Conservation (phyloP, 352 stramenopile species). For the Plasmopara muralis region DNA sequence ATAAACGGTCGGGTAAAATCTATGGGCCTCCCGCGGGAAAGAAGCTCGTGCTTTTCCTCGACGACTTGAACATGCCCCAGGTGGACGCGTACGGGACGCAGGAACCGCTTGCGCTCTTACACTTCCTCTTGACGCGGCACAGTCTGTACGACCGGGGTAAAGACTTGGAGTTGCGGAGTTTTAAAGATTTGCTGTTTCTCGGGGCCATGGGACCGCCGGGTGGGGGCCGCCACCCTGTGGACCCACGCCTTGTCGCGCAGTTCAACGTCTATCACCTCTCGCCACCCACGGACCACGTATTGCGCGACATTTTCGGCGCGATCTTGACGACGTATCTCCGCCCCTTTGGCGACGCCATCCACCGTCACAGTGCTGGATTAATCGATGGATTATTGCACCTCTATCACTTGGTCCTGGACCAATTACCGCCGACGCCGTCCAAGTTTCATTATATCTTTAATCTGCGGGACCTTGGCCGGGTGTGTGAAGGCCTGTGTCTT, state of each 20-base stretch:
- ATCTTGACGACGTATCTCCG: constrained; percentile 88
- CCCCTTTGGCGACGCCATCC: constrained; percentile 86
- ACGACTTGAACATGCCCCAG: constrained; percentile 97
- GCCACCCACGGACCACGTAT: constrained; percentile 83
- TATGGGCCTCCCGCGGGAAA: constrained; percentile 92
- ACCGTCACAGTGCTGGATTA: constrained; percentile 70
- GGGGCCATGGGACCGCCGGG: constrained; percentile 93
- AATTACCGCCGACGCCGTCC: constrained; percentile 88
- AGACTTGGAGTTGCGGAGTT: constrained; percentile 89
- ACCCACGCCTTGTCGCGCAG: constrained; percentile 90
- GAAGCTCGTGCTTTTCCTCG: constrained; percentile 93
- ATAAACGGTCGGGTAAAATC: constrained; percentile 93
- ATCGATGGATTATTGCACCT: constrained; percentile 84
- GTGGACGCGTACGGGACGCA: constrained; percentile 94
- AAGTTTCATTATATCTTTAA: constrained; percentile 98
- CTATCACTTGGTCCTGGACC: constrained; percentile 88
- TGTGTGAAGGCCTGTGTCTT: constrained; percentile 93
- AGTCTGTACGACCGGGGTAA: constrained; percentile 93
- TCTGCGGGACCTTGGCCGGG: constrained; percentile 89
- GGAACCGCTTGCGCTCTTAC: constrained; percentile 91
- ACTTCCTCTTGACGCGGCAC: constrained; percentile 90
- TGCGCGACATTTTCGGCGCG: constrained; percentile 90
- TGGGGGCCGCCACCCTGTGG: constrained; percentile 90
- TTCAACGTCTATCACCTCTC: constrained; percentile 97
- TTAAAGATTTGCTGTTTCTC: constrained; percentile 93